phyloP scores from a whole-genome alignment of 352 stramenopile genomes.

The Phytophthora capsici region DNA sequence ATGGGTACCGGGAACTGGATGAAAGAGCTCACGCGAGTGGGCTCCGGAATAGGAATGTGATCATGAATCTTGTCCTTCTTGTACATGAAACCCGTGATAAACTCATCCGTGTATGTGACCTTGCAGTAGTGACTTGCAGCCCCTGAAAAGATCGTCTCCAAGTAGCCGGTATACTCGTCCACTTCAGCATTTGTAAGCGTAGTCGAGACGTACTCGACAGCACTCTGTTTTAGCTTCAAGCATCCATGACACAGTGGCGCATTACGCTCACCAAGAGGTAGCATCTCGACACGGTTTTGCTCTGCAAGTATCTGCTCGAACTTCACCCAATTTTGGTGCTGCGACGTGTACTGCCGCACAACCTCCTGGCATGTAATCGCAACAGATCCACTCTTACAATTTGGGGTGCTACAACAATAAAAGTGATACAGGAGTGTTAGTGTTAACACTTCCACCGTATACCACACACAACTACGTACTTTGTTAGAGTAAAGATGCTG shows the following conservation, averaged over 20 bases:
- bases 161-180: conserved; percentile 69
- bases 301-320: conserved; percentile 79
- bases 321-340: conserved; percentile 73
- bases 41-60: conserved; percentile 87
- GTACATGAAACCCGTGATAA: conserved; percentile 89
- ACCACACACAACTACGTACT: conserved; percentile 44
- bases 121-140: conserved; percentile 84
- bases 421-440: conserved; percentile 20
- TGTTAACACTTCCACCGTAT: neutral
- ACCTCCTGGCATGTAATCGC: conserved; percentile 81
- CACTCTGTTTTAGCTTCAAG: conserved; percentile 80
- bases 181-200: conserved; percentile 69
- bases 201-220: conserved; percentile 78
- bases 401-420: conserved; percentile 56
- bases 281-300: conserved; percentile 86
- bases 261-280: conserved; percentile 80
- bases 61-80: conserved; percentile 93
- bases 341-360: conserved; percentile 75
- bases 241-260: conserved; percentile 83
- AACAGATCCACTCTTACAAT: conserved; percentile 58
- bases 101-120: conserved; percentile 85
- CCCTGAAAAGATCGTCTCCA: conserved; percentile 88
- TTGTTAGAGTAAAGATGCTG: conserved; percentile 89
- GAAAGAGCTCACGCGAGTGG: conserved; percentile 86
- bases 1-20: conserved; percentile 90